Conservation (phyloP, 257 asterid species). For the Salvia splendens region DNA sequence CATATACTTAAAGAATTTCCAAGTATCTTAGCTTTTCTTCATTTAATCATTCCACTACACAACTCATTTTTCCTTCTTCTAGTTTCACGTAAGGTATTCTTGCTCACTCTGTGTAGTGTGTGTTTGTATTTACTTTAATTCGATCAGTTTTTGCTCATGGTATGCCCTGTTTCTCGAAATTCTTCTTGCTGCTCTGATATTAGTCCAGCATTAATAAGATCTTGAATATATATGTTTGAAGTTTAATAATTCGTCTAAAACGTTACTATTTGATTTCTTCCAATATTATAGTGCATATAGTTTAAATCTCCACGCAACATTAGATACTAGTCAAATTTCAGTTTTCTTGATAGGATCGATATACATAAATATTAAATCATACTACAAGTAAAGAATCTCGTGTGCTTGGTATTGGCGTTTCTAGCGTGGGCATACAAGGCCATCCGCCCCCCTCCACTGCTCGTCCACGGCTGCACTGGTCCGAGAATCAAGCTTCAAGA, state of each 20-base stretch:
- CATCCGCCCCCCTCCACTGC: constrained; percentile 59
- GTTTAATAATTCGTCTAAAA: neutral
- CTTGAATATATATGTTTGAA: neutral
- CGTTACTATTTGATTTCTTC: neutral
- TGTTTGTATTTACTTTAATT: neutral
- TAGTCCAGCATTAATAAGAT: no score
- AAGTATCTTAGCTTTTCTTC: neutral
- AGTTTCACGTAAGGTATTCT: no score
- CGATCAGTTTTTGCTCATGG: neutral
- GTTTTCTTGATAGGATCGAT: no score
- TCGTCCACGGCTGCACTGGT: constrained; percentile 49
- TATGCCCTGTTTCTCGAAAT: neutral
- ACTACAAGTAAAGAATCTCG: neutral
- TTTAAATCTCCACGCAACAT: no score
- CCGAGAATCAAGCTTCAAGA: constrained; percentile 70
- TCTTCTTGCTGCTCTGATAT: neutral
- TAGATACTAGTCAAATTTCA: no score
- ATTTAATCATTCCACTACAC: no score
- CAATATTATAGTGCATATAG: neutral
- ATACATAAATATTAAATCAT: no score
- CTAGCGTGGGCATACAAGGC: constrained; percentile 58
- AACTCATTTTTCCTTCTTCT: no score
- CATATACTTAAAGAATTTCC: neutral
- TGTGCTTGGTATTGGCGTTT: constrained; percentile 35
- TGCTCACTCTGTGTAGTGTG: neutral